These are phyloP conservation scores for Trichoderma lentiforme DNA, from an alignment of 2,329 filamentous ascomycete genomes.

Conservation along the genomic window DNA sequence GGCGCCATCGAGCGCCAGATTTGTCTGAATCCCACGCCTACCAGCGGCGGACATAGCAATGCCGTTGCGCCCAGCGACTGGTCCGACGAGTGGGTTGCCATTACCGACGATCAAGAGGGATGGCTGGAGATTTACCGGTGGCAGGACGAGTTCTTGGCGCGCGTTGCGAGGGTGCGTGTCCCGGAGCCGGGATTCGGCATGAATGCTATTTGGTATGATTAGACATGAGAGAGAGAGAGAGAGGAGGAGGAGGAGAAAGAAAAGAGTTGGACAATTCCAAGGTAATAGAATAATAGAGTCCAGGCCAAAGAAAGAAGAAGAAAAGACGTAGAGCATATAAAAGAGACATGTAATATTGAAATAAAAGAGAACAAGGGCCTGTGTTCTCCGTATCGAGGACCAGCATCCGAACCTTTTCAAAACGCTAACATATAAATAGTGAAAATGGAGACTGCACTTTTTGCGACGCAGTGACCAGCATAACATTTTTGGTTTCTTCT, in stretches of 20 bases:
- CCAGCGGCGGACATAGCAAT: conserved; percentile 84
- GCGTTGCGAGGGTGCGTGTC: conserved; percentile 73
- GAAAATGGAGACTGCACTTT: neutral
- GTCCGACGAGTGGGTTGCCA: conserved; percentile 83
- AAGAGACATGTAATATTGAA: neutral
- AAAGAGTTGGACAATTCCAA: neutral
- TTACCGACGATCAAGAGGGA: conserved; percentile 85
- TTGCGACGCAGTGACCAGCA: neutral
- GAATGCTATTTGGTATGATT: conserved; percentile 94
- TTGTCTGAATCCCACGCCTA: conserved; percentile 78
- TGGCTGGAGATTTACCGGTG: conserved; percentile 87
- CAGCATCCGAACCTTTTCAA: neutral
- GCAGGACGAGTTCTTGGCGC: conserved; percentile 74
- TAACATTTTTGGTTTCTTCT: neutral
- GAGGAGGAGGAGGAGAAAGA: no score
- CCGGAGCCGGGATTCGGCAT: conserved; percentile 89
- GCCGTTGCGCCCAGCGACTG: conserved; percentile 81
- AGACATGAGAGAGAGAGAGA: neutral
- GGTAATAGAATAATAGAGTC: neutral
- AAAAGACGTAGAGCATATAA: neutral
- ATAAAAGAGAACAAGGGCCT: neutral
- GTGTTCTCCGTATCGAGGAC: neutral
- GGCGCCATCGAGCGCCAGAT: conserved; percentile 76
- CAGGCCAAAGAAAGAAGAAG: neutral
- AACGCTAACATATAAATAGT: neutral